A percentile compares a stretch with the other conserved stretches of the same genome.
Conservation (phyloP, 2,329 filamentous ascomycete species). For the Epicoccum sorghinum region DNA sequence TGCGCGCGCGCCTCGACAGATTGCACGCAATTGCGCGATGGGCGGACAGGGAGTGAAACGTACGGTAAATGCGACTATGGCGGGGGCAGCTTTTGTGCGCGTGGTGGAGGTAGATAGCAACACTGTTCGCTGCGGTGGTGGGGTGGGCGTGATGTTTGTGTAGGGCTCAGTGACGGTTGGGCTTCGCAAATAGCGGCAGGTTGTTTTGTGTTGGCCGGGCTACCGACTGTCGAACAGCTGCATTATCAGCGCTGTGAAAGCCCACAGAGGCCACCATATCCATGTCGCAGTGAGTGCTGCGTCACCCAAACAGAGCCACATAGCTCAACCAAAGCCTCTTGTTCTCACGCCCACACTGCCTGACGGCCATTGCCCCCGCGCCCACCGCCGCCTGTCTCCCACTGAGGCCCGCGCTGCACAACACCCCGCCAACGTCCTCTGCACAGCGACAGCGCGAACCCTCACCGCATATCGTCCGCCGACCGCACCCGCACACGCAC, state of each 20-base stretch:
- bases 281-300: constrained; percentile 5
- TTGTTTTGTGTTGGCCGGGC: constrained; percentile 17
- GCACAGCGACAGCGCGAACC: constrained; percentile 10
- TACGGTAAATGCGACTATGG: not conserved
- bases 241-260: not conserved
- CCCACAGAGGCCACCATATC: not conserved
- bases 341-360: not conserved
- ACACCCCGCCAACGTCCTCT: constrained; percentile 2
- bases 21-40: too few relatives aligned
- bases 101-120: not conserved
- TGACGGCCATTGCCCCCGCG: not conserved
- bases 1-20: not conserved
- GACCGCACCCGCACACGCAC: constrained; percentile 21
- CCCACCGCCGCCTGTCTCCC: not conserved
- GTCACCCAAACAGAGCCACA: not conserved
- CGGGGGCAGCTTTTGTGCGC: not conserved
- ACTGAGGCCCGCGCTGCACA: not conserved
- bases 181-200: not conserved
- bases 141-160: not conserved
- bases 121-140: not conserved
- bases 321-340: not conserved
- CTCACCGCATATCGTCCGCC: constrained; percentile 33
- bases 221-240: not conserved
- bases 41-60: not conserved
- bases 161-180: constrained; percentile 4